Evolutionary conservation across 306 rosid genomes (phyloP), one percentile per base, ranked within the genome.

Genomic region (Fagus sylvatica): DNA sequence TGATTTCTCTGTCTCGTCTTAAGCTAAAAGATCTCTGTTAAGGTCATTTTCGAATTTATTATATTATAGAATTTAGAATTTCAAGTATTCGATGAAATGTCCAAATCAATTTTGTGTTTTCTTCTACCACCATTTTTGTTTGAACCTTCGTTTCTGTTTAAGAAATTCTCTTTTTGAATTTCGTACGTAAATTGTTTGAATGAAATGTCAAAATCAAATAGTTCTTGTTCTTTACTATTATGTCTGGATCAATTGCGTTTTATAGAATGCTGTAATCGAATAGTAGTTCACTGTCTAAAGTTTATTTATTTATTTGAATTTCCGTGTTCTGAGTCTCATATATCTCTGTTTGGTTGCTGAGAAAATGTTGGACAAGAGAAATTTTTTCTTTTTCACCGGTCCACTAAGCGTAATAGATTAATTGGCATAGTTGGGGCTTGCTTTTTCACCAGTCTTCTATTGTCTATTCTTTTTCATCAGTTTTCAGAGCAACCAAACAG

Each of bases 81-180:
- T 73, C 73, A 57, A 48, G 72, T 68, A 28, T 75, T 62, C n/a
- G 77, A 48, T 80, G 65, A 54, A 72, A 74, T 78, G 81, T 84
- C 59, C 72, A 49, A 80, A 75, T 86, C 81, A 79, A 70, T 72
- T 74, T 70, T 15, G 39, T 46, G 9, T 6, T 9, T 65, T 70
- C 37, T 67, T 69, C 32, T 48, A 49, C 41, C 2, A 5, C 9
- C 30, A 59, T 74, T 46, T 3, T 2, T 2, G 33, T 46, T 55
- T 71, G 43, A 37, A 6, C 36, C 2, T 16, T 39, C n/a, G 30
- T 53, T 32, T 74, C 48, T 56, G 11, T 53, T 7, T 41, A 3
- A 34, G 46, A 60, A 3, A 9, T 60, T 60, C 32, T 12, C 17
- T 36, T 39, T 8, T 16, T 16, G 32, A 66, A 19, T 66, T n/a